phyloP scores from a whole-genome alignment of 2,329 filamentous ascomycete species.

The Metarhizium guizhouense region DNA sequence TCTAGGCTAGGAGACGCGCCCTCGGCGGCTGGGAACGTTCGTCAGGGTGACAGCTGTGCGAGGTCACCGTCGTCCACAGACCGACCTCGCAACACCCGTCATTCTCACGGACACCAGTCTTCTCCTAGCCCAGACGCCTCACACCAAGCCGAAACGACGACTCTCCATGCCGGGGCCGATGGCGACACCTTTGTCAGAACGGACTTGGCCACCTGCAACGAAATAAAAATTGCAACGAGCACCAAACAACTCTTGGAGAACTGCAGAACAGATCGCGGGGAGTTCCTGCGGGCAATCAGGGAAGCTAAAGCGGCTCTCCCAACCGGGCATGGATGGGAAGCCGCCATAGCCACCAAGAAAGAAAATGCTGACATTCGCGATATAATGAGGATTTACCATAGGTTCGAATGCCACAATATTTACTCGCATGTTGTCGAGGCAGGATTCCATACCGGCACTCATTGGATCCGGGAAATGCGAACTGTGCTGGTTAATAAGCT shows the following conservation, averaged over 20 bases:
- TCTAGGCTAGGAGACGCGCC: too few species aligned
- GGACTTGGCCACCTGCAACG: neutral
- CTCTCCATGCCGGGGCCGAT: neutral
- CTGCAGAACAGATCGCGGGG: neutral
- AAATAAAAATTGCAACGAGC: neutral
- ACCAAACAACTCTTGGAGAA: neutral
- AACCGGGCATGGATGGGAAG: slow-evolving; percentile 1
- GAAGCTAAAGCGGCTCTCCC: slow-evolving; percentile 1
- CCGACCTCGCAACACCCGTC: neutral
- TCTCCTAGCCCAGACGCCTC: neutral
- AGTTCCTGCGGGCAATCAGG: slow-evolving; percentile 3
- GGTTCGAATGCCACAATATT: slow-evolving; percentile 3
- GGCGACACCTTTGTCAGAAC: neutral
- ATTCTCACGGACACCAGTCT: neutral
- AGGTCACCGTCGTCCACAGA: too few species aligned
- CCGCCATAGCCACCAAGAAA: slow-evolving; percentile 4
- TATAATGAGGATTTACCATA: slow-evolving; percentile 3
- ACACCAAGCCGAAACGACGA: neutral
- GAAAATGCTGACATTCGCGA: slow-evolving; percentile 3
- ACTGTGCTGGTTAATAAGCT: neutral
- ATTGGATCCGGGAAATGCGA: slow-evolving; percentile 4
- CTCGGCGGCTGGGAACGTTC: too few species aligned
- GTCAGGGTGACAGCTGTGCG: too few species aligned
- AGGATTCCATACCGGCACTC: slow-evolving; percentile 2
- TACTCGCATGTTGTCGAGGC: slow-evolving; percentile 2